Evolutionary conservation across 2,329 filamentous ascomycete genomes (phyloP), one percentile per base, ranked within the genome.

Genomic region (Alternaria gansuensis): DNA sequence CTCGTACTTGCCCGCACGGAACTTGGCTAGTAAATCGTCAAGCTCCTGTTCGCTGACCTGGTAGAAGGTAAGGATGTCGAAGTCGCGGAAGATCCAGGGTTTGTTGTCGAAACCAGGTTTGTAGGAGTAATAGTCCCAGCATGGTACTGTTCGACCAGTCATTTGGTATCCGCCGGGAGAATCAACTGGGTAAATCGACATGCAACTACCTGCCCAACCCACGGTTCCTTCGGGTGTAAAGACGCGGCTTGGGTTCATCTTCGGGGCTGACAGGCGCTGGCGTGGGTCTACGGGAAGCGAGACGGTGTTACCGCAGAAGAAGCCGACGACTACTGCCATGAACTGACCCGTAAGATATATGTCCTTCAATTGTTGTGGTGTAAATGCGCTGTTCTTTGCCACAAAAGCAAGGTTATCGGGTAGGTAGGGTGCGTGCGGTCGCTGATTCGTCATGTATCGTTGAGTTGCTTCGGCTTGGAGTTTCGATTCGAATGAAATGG

Each of bases 331-430:
- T 3, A 86, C 82, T 6, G 82, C 78, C 77, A 85, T 83, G 54
- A 85, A 79, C 7, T 78, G 78, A 26, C 81, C 80, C 3, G 75
- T 82, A 7, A 85, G 77, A 61, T 83, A 83, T 45, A 85, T 84
- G 2, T 82, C 75, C 40, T 82, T 79, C 3, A 86, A 75, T 57
- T 85, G 80, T 40, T 82, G 75, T 1, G 78, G 71, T 3, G 79
- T 76, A 57, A 86, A 81, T 3, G 82, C 84, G 62, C 86, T 86
- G 70, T 84, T 85, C 62, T 81, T 81, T 1, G 83, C 83, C 1
- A 81, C 78, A 55, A 89, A 90, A 1, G 83, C 79, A 39, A 88
- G 79, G 53, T 88, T 88, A 63, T 86, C 84, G 0, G 87, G 87
- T 0, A 89, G 78, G 68, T 87, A 90, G 0, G 85, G 82, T 0